Base-by-base conservation (phyloP, 352 stramenopile genomes). In the Globisporangium irregulare region DNA sequence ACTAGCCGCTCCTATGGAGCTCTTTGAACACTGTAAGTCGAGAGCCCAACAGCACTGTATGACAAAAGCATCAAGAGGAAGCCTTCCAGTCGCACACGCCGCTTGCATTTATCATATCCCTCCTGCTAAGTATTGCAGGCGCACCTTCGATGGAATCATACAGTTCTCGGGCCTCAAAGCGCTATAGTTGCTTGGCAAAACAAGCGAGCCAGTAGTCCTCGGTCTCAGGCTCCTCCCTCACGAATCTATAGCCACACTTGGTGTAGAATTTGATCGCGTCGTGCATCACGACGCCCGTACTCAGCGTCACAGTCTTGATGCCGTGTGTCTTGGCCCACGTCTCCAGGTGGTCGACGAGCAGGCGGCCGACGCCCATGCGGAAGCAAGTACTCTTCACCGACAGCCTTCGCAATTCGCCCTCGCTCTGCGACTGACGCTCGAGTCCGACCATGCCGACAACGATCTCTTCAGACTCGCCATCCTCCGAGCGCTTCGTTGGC, bases 261-360 rank as follows among this genome's bases (percentile, higher is more conserved):
- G 54, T 36, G 68, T 77, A 77, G 34, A 77, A 72, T 22, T 48
- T 22, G 69, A 62, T 67, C n/a, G 62, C 62, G 20, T 67, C 62
- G 10, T 65, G 59, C 51, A 64, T 72, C 25, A 69, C 55, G n/a
- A 48, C 24, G 38, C 67, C 67, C 5, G 67, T 72, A n/a, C 41
- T 65, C 15, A 72, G 62, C 9, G 12, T 55, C n/a, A 72, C 63
- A 41, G 43, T 62, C 36, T 10, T 24, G 32, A 61, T 53, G 25
- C 43, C 43, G 22, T 64, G 53, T 15, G 10, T 22, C 29, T 38
- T 61, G 1, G 67, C 67, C 67, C 67, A 72, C 1, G 43, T 20
- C 55, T 72, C 67, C 7, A 72, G 38, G 29, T 69, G 61, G 8
- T 18, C 38, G n/a, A 65, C 25, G 9, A 72, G 61, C 15, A 69